Evolutionary conservation across 495 filamentous ascomycete species (phyloP).

Genomic region (Ramalina intermedia): DNA sequence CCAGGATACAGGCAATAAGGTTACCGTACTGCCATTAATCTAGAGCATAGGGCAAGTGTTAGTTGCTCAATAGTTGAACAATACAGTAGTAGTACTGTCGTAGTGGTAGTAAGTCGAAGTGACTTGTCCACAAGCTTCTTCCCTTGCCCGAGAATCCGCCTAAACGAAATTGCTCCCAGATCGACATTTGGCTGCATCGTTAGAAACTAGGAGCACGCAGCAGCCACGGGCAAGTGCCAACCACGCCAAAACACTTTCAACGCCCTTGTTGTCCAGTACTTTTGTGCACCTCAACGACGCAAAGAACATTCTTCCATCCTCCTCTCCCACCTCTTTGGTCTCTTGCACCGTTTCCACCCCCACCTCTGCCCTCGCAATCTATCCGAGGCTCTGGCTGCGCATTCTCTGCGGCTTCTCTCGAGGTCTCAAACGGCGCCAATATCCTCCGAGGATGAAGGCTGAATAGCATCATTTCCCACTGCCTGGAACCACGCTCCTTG

Average conservation of each 20-base stretch:
- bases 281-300: neutral
- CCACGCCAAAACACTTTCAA: too few species aligned
- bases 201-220: too few species aligned
- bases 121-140: too few species aligned
- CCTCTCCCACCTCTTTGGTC: conserved; percentile 2
- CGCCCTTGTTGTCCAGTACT: too few species aligned
- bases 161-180: conserved; percentile 9
- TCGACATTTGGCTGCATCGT: conserved; percentile 1
- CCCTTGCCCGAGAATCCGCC: neutral
- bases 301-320: conserved; percentile 6
- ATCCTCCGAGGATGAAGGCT: conserved; percentile 8
- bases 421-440: conserved; percentile 14
- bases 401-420: conserved; percentile 12
- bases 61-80: too few species aligned
- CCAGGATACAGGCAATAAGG: too few species aligned
- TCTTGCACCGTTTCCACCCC: neutral
- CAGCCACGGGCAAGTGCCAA: too few species aligned
- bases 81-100: too few species aligned
- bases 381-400: conserved; percentile 8
- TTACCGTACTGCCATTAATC: too few species aligned
- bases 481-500: conserved; percentile 1
- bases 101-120: too few species aligned
- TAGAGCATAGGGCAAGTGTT: too few species aligned
- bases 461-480: conserved; percentile 9
- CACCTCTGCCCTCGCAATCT: conserved; percentile 1